Evolutionary conservation across 2,329 filamentous ascomycete species (phyloP).

Genomic region (Calonectria crousiana): DNA sequence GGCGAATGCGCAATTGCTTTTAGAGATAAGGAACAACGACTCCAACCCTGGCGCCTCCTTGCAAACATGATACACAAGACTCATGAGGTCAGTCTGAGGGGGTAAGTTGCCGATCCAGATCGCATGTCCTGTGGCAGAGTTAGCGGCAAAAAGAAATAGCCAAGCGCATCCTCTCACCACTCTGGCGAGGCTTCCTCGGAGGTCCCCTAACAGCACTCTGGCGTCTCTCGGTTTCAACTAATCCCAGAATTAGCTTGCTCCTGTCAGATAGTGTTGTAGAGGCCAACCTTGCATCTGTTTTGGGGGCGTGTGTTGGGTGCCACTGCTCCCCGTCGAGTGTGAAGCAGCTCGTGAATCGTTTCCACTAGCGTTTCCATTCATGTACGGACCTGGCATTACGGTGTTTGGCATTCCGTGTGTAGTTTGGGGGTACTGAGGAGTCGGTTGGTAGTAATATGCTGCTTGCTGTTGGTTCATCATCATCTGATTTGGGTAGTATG

Average conservation of each 20-base stretch:
- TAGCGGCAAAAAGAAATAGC: constrained; percentile 26
- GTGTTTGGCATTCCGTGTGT: constrained; percentile 46
- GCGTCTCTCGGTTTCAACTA: constrained; percentile 37
- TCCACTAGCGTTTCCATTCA: constrained; percentile 38
- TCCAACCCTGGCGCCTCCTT: constrained; percentile 83
- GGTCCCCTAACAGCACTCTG: constrained; percentile 49
- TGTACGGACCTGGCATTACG: constrained; percentile 52
- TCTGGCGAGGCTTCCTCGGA: constrained; percentile 64
- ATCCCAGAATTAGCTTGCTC: constrained; percentile 32
- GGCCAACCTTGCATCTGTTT: constrained; percentile 42
- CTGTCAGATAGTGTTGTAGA: constrained; percentile 26
- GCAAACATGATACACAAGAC: constrained; percentile 91
- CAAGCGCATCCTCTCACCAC: constrained; percentile 59
- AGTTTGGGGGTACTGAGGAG: constrained; percentile 53
- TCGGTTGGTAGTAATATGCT: constrained; percentile 59
- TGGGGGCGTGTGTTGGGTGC: constrained; percentile 15
- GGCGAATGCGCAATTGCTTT: constrained; percentile 97
- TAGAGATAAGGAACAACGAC: constrained; percentile 93
- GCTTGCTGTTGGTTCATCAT: constrained; percentile 57
- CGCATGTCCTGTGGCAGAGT: constrained; percentile 73
- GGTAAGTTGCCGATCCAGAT: constrained; percentile 97
- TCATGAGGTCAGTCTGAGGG: constrained; percentile 83
- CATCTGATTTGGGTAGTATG: constrained; percentile 59
- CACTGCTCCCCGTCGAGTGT: constrained; percentile 28
- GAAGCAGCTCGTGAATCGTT: constrained; percentile 42